Evolutionary conservation across 208 protist species (phyloP), one percentile per base, ranked within the genome.

Genomic region (Phytomonas francai): DNA sequence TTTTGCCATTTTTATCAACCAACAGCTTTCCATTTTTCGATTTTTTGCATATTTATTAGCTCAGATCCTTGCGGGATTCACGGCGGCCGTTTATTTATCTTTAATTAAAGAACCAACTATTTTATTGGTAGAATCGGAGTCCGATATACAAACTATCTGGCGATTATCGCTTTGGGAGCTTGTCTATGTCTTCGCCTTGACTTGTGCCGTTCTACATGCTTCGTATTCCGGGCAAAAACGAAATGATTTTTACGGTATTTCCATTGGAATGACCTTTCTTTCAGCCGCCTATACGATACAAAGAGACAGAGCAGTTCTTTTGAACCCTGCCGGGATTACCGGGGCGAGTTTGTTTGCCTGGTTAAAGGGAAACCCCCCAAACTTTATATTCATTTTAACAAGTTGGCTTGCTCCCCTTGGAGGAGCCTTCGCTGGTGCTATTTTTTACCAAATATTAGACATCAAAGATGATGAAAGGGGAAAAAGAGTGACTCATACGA

Each of bases 331-430:
- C 9, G 82, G 91, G 22, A 83, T 87, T 2, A 88, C 84, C 5
- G 89, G 86, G 14, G 89, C 76, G 62, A 84, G 91, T 67, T 65
- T 92, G 29, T 81, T 91, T 7, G 59, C 73, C 3, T 92, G 86
- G 69, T 79, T 95, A 33, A 78, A 78, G n/a, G 84, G 83, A 34
- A 85, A 90, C 30, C 91, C 83, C 72, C 56, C 74, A 3, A 83
- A 82, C 2, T 77, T 95, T 12, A 67, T 83, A 32, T 84, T 77
- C 27, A 83, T 87, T 68, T 95, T 88, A 86, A 73, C 96, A 12
- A 94, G 91, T 78, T 97, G 89, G 90, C 73, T 95, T 12, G 92
- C 88, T 6, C 88, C 90, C 3, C 68, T 96, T 36, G 74, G 79
- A 27, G 92, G 90, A 19, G 84, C 90, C 8, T 83, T 92, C 56